Base-by-base conservation (phyloP, 2,329 filamentous ascomycete species). In the Lachnellula suecica region DNA sequence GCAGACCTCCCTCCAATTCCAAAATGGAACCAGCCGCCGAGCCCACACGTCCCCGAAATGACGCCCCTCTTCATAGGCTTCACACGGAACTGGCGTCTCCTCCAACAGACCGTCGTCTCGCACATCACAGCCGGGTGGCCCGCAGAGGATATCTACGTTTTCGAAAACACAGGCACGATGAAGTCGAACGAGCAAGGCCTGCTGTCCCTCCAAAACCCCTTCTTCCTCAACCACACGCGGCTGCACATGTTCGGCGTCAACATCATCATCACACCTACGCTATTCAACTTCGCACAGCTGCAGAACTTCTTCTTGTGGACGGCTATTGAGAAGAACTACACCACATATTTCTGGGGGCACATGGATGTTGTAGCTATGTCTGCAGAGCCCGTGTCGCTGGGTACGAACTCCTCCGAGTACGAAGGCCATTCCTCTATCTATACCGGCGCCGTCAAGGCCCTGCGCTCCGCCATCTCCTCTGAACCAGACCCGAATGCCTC, bases 61-160 rank as follows among this genome's bases (percentile, higher is more conserved):
- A 76, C 81, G 3, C 79, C 81, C 2, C 71, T 84, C 8, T 70
- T 83, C 44, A 81, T 84, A 54, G 78, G 79, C n/a, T 84, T 84
- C 68, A 82, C 80, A 0, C 71, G 79, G 29, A 75, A 76, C 50
- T 82, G 76, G 74, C 74, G 75, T 2, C 68, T 83, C 51, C 71
- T 84, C 1, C 72, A 80, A 13, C 81, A 84, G 66, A 70, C 74
- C 3, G 75, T 84, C 1, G 72, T 81, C 9, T 76, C 72, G 10
- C 84, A 84, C 64, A 76, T 84, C 56, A 77, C 79, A 1, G 77
- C 79, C 2, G 81, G 81, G 44, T 84, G 81, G 80, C 81, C 80
- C 2, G 66, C 78, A 0, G 70, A 70, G 19, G 74, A 83, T 56
- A 82, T 84, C 53, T 78, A 79, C 56, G 75, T 84, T 2, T 67